Evolutionary conservation across 1,284 basidiomycete species (phyloP).

Genomic region (Trichosporon asahii): DNA sequence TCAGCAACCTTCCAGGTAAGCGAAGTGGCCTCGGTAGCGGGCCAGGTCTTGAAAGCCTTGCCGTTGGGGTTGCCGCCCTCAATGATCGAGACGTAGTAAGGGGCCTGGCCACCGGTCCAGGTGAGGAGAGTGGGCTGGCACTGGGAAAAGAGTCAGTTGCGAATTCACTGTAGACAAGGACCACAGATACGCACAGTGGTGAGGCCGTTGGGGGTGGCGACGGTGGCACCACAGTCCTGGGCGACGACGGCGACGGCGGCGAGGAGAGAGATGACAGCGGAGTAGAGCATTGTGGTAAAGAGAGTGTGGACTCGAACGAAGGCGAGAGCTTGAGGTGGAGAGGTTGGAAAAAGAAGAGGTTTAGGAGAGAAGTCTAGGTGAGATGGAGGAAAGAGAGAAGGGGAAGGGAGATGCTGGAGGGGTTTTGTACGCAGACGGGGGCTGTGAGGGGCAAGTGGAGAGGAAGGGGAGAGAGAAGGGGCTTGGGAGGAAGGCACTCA

Average conservation of each 20-base stretch:
- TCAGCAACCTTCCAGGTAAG: conserved; percentile 64
- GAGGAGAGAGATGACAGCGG: conserved; percentile 24
- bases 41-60: conserved; percentile 41
- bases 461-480: background rate
- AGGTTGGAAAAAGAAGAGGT: background rate
- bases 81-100: conserved; percentile 66
- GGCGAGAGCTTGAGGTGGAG: conserved; percentile 14
- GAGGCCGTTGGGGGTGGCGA: conserved; percentile 61
- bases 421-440: conserved; percentile 5
- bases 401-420: background rate
- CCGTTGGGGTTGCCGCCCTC: conserved; percentile 64
- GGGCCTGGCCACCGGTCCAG: conserved; percentile 60
- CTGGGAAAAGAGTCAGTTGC: conserved; percentile 14
- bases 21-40: conserved; percentile 46
- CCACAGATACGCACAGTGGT: conserved; percentile 24
- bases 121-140: conserved; percentile 53
- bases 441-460: background rate
- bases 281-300: conserved; percentile 18
- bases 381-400: conserved; percentile 13
- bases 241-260: conserved; percentile 29
- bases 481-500: background rate
- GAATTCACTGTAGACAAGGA: background rate
- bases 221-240: conserved; percentile 54
- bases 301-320: conserved; percentile 13
- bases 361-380: conserved; percentile 9